Evolutionary conservation across 805 yeast genomes (phyloP).

Genomic region (Clavispora asparagi): DNA sequence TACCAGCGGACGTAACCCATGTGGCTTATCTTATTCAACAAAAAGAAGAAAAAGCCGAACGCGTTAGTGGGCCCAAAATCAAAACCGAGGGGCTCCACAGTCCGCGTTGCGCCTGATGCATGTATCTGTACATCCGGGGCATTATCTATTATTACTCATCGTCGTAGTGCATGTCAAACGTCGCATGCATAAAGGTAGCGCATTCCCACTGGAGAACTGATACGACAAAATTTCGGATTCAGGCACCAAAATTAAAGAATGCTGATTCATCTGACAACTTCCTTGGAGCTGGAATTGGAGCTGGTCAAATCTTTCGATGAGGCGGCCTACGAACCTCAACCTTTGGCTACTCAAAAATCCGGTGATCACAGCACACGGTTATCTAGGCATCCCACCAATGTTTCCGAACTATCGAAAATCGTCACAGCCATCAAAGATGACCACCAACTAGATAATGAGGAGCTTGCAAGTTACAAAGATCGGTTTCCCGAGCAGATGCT

Average conservation of each 20-base stretch:
- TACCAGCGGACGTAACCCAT: too few relatives aligned
- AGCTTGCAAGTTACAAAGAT: conserved; percentile 7
- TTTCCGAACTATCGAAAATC: conserved; percentile 11
- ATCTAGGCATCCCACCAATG: conserved; percentile 3
- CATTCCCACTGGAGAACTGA: not conserved
- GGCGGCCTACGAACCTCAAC: not conserved
- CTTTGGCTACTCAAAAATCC: not conserved
- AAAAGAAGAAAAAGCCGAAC: too few relatives aligned
- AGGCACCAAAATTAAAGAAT: not conserved
- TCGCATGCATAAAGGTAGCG: not conserved
- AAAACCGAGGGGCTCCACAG: too few relatives aligned
- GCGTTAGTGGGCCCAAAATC: too few relatives aligned
- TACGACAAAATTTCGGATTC: not conserved
- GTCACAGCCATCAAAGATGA: conserved; percentile 14
- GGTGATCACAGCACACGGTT: not conserved
- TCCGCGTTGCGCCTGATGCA: too few relatives aligned
- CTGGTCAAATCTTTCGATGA: not conserved
- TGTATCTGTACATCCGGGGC: not conserved
- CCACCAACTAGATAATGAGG: conserved; percentile 10
- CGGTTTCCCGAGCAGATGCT: conserved; percentile 10
- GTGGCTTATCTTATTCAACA: too few relatives aligned
- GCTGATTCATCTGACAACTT: not conserved
- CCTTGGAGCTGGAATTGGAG: not conserved
- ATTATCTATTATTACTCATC: not conserved
- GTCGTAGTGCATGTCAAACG: not conserved